Evolutionary conservation across 2,329 filamentous ascomycete species (phyloP).

Genomic region (Pseudophaeomoniella oleicola): DNA sequence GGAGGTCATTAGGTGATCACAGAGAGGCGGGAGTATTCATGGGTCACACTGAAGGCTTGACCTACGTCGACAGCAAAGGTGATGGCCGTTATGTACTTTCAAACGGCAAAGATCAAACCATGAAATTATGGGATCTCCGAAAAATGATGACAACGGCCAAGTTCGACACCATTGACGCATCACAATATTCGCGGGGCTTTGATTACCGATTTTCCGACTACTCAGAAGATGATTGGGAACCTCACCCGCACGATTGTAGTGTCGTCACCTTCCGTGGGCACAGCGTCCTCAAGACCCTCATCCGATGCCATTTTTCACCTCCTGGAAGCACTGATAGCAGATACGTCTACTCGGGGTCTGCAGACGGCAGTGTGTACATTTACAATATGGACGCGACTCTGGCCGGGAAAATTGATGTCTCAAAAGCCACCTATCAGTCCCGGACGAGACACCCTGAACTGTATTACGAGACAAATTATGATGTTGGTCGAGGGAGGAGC

Average conservation of each 20-base stretch:
- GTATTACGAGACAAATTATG: conserved; percentile 41
- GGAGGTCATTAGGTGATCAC: conserved; percentile 51
- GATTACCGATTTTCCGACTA: conserved; percentile 47
- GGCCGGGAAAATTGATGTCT: conserved; percentile 65
- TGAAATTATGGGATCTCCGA: conserved; percentile 91
- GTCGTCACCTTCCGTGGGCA: conserved; percentile 90
- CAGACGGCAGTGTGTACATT: conserved; percentile 77
- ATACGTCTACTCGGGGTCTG: conserved; percentile 86
- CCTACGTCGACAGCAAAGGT: conserved; percentile 65
- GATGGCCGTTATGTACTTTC: conserved; percentile 81
- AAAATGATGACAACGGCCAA: conserved; percentile 66
- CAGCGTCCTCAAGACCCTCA: conserved; percentile 73
- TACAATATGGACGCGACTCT: conserved; percentile 88
- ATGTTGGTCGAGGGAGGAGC: conserved; percentile 33
- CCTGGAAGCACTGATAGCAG: conserved; percentile 70
- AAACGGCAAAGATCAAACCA: conserved; percentile 91
- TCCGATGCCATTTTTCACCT: conserved; percentile 90
- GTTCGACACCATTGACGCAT: conserved; percentile 33
- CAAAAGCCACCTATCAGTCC: conserved; percentile 49
- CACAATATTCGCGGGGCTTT: conserved; percentile 42
- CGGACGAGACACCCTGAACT: conserved; percentile 39
- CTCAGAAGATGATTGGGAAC: conserved; percentile 38
- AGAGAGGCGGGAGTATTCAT: conserved; percentile 51
- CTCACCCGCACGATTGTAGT: conserved; percentile 75
- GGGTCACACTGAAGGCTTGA: conserved; percentile 50